These are phyloP conservation scores for Chlorella sorokiniana DNA, from an alignment of 139 green algal genomes.

Conservation along the genomic window DNA sequence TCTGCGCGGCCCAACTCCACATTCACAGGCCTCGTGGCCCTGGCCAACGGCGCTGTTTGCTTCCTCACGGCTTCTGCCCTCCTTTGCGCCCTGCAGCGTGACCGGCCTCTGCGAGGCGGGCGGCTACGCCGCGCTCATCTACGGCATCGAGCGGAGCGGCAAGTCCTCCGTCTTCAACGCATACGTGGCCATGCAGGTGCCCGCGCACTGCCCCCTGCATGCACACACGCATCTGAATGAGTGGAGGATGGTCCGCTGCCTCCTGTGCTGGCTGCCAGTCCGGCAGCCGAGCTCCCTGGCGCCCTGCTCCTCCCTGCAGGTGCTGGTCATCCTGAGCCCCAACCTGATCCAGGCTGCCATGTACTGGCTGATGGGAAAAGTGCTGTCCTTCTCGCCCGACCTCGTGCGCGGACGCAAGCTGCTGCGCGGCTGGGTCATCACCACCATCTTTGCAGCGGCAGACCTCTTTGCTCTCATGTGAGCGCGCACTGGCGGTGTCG, in stretches of 20 bases:
- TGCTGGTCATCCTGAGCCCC: slow-evolving; percentile 1
- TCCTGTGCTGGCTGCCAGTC: not conserved
- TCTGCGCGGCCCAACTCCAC: not conserved
- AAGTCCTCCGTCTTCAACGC: slow-evolving; percentile 14
- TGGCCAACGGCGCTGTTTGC: too few relatives aligned
- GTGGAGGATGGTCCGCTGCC: not conserved
- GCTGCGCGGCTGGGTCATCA: slow-evolving; percentile 28
- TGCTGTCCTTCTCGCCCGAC: slow-evolving; percentile 20
- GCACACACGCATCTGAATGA: not conserved
- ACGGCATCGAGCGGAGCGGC: slow-evolving; percentile 4
- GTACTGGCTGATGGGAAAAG: slow-evolving; percentile 2
- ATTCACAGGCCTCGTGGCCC: too few relatives aligned
- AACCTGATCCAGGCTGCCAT: not conserved
- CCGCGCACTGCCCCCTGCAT: too few relatives aligned
- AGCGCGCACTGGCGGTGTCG: not conserved
- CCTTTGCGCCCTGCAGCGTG: not conserved
- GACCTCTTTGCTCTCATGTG: slow-evolving; percentile 22
- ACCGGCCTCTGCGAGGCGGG: slow-evolving; percentile 2
- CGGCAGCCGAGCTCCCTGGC: not conserved
- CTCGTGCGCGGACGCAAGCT: slow-evolving; percentile 15
- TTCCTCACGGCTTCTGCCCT: not conserved
- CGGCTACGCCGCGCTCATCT: slow-evolving; percentile 20
- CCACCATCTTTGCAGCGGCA: slow-evolving; percentile 10
- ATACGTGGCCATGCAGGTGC: slow-evolving; percentile 7
- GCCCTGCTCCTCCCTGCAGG: not conserved